A percentile compares a stretch with the other conserved stretches of the same genome.
These are phyloP conservation scores for Pinus albicaulis DNA, from an alignment of 75 land plant species.

Conservation along the genomic window DNA sequence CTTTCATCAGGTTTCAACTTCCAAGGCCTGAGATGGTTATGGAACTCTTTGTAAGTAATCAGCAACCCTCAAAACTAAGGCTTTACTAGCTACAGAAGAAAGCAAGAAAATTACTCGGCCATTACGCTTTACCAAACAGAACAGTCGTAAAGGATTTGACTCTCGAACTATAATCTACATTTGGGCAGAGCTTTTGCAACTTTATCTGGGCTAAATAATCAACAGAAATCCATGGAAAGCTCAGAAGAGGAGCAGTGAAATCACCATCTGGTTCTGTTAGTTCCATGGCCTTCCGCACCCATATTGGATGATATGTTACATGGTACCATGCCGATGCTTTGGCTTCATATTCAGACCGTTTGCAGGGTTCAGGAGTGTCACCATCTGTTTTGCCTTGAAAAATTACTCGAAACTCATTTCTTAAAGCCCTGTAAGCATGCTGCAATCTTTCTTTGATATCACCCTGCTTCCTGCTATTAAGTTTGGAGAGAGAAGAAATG, in stretches of 20 bases:
- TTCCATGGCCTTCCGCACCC: constrained; percentile 42
- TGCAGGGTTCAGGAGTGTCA: constrained; percentile 28
- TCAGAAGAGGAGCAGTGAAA: constrained; percentile 17
- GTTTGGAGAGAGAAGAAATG: constrained; percentile 63
- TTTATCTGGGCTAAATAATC: constrained; percentile 71
- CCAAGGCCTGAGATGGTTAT: too few species aligned
- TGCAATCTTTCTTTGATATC: constrained; percentile 72
- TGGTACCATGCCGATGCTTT: constrained; percentile 99
- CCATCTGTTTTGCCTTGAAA: constrained; percentile 43
- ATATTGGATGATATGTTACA: constrained; percentile 74
- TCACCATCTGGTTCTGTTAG: constrained; percentile 3
- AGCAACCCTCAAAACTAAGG: too few species aligned
- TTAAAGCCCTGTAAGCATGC: constrained; percentile 51
- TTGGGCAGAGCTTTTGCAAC: constrained; percentile 16
- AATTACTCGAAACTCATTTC: constrained; percentile 50
- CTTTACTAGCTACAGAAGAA: too few species aligned
- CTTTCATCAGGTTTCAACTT: too few species aligned
- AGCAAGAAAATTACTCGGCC: too few species aligned
- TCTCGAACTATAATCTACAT: not conserved
- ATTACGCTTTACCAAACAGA: not conserved
- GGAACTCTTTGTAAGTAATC: too few species aligned
- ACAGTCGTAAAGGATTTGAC: not conserved
- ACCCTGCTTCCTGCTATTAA: constrained; percentile 53
- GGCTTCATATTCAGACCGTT: constrained; percentile 26
- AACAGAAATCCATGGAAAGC: constrained; percentile 89